Evolutionary conservation across 2,329 filamentous ascomycete genomes (phyloP), one percentile per base, ranked within the genome.

Genomic region (Alternaria triticimaculans): DNA sequence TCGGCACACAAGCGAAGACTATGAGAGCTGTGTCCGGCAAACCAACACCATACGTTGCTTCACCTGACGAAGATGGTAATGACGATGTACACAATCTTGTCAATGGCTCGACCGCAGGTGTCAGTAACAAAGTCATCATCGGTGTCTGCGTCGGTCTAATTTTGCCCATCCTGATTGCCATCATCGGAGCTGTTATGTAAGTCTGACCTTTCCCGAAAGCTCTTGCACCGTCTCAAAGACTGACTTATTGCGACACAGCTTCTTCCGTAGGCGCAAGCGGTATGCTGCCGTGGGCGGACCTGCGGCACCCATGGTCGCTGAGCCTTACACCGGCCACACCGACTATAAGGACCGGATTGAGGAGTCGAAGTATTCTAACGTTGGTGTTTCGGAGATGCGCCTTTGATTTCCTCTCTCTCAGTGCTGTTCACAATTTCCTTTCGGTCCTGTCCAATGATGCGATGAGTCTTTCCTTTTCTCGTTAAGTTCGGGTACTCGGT

Each of bases 111-210:
- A 72, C 75, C 1, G 62, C 73, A 2, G 81, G 82, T 0, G 78
- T 82, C 3, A 78, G 77, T n/a, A 84, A 82, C 28, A 81, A 81
- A 21, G 57, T 86, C 33, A 82, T 87, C 48, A 78, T 87, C 25
- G 85, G 86, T 4, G 70, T 86, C 2, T 81, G 80, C 44, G 80
- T 87, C 2, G 85, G 85, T 0, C 55, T 84, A 10, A 83, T 83
- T 2, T 72, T 84, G 0, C 80, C 83, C 0, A 66, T 81, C 3
- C 21, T 86, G 4, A 62, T 76, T 7, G 79, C 70, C 9, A 50
- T 69, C 18, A 21, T 66, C 44, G 68, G 41, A 8, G 64, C 26
- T 5, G 8, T 67, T n/a, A 9, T 68, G 65, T 67, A 56, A 57
- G 62, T 67, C 28, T 21, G 10, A 21, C 21, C 21, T 21, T 21